Evolutionary conservation across 768 basidiomycete species (phyloP).

Genomic region (Amanita thiersii): DNA sequence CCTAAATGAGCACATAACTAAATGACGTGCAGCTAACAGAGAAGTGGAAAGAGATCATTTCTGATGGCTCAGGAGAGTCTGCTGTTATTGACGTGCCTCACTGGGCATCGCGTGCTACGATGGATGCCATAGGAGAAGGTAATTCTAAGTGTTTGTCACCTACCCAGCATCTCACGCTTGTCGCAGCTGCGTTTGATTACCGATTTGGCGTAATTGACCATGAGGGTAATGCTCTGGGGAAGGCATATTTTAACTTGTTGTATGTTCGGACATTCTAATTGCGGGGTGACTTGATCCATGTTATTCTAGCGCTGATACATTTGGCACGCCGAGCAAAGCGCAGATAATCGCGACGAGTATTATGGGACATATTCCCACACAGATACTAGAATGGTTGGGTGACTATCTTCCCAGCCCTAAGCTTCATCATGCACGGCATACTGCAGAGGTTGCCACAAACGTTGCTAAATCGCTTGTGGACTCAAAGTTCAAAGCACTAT

Average conservation of each 20-base stretch:
- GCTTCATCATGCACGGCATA: slow-evolving; percentile 21
- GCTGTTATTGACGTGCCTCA: slow-evolving; percentile 24
- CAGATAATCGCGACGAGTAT: slow-evolving; percentile 25
- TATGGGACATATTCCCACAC: slow-evolving; percentile 20
- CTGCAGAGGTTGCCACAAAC: slow-evolving; percentile 21
- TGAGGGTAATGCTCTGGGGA: slow-evolving; percentile 25
- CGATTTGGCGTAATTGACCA: slow-evolving; percentile 33
- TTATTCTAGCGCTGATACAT: slow-evolving; percentile 20
- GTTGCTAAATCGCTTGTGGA: slow-evolving; percentile 28
- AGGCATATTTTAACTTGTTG: slow-evolving; percentile 28
- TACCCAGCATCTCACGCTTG: neutral
- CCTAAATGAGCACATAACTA: neutral
- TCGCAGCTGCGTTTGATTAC: slow-evolving; percentile 41
- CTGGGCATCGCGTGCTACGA: slow-evolving; percentile 35
- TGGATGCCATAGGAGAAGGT: slow-evolving; percentile 48
- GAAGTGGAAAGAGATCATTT: slow-evolving; percentile 32
- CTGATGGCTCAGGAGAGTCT: slow-evolving; percentile 18
- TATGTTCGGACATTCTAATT: slow-evolving; percentile 14
- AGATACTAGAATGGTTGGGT: slow-evolving; percentile 25
- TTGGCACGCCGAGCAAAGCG: slow-evolving; percentile 19
- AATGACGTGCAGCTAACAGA: slow-evolving; percentile 20
- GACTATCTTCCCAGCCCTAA: slow-evolving; percentile 22
- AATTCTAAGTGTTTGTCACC: slow-evolving; percentile 3
- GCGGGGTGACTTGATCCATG: neutral
- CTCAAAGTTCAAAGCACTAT: slow-evolving; percentile 23